Evolutionary conservation across 2,329 filamentous ascomycete species (phyloP).

Genomic region (Penicillium sp.): DNA sequence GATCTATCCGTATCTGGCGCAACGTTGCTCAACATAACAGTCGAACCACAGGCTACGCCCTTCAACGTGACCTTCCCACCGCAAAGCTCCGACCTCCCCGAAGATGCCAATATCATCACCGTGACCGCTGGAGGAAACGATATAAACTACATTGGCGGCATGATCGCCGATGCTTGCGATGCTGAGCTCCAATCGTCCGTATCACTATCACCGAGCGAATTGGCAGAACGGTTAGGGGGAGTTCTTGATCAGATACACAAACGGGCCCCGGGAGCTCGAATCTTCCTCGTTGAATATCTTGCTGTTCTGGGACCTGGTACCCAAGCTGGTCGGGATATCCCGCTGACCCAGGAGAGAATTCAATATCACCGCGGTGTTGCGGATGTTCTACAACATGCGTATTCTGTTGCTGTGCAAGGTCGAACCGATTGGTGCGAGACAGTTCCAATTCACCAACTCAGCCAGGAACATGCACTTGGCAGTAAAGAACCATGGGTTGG

Average conservation of each 20-base stretch:
- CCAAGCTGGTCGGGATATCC: conserved; percentile 5
- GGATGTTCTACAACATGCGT: conserved; percentile 10
- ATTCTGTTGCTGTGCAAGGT: conserved; percentile 1
- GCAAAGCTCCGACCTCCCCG: conserved; percentile 9
- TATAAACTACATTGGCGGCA: conserved; percentile 13
- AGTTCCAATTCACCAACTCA: conserved; percentile 12
- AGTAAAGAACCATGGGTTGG: conserved; percentile 12
- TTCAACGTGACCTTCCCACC: conserved; percentile 6
- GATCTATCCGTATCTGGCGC: conserved; percentile 13
- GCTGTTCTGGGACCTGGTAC: conserved; percentile 12
- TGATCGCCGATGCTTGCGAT: conserved; percentile 9
- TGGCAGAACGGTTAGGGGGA: conserved; percentile 6
- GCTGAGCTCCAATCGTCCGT: not conserved
- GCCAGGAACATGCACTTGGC: conserved; percentile 10
- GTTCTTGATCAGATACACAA: conserved; percentile 10
- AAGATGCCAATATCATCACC: conserved; percentile 11
- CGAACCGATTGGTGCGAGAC: conserved; percentile 13
- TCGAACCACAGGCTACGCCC: conserved; percentile 5
- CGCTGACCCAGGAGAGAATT: conserved; percentile 9
- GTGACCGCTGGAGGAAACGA: conserved; percentile 15
- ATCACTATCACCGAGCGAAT: conserved; percentile 1
- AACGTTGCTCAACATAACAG: conserved; percentile 14
- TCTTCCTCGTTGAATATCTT: conserved; percentile 14
- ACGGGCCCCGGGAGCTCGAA: conserved; percentile 7
- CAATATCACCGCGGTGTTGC: conserved; percentile 8